Base-by-base conservation (phyloP, 768 basidiomycete species). In the Termitomyces sp. region DNA sequence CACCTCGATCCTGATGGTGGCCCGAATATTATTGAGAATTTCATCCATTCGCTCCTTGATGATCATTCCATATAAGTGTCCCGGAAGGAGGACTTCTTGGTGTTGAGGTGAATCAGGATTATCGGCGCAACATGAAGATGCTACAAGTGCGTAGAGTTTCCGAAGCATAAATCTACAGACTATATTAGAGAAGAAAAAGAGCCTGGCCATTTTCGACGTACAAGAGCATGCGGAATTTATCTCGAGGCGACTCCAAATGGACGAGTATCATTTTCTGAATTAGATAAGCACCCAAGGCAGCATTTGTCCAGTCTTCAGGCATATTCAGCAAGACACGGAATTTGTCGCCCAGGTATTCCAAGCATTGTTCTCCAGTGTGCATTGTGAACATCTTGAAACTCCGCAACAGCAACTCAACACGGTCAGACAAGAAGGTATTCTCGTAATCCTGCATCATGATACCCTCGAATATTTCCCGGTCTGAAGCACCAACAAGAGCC, bases 71-170 rank as follows among this genome's bases (percentile, higher is more conserved):
- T 97, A 98, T 22, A 99, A 69, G 60, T 77, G 84, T 29, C 97
- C 97, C 1, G 97, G 97, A 5, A 98, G 83, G 12, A 99, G 80
- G 44, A 96, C 94, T 66, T 99, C 97, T 68, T 99, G 97, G 66
- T 98, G 92, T 67, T 98, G 96, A 56, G 97, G 94, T 1, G 95
- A 98, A 79, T 99, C 97, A 5, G 97, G 95, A 67, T 98, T 98
- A 73, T 99, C 97, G 48, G 89, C 80, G 62, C 89, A 90, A 61
- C 92, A 97, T 40, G 88, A 83, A 40, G 88, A 87, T 5, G 94
- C 95, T 7, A 98, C 94, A 16, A 94, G 75, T 1, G 92, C 82
- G 63, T 92, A 98, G 12, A 99, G 77, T 71, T 98, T 99, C 58
- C 94, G 88, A 29, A 98, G 78, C 97, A 98, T 98, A 76, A 94